A percentile compares a stretch with the other conserved stretches of the same genome.
Evolutionary conservation across 2,329 filamentous ascomycete genomes (phyloP).

Genomic region (Phyllosticta ampelicida): DNA sequence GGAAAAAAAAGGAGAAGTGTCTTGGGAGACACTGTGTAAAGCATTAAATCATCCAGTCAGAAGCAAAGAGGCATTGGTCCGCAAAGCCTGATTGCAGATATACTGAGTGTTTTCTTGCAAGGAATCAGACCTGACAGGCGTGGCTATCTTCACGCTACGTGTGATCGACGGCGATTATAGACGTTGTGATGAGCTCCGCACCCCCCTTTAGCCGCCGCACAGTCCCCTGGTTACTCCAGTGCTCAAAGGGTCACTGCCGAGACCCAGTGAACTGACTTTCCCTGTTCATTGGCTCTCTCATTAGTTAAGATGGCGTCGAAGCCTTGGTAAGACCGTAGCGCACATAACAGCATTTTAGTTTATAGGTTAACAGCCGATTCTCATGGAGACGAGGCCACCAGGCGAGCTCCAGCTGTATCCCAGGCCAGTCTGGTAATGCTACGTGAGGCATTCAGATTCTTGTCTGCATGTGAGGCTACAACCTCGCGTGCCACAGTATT

Average conservation of each 20-base stretch:
- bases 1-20: neutral
- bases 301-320: neutral
- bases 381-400: neutral
- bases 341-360: neutral
- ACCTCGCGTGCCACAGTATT: neutral
- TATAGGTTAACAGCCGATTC: neutral
- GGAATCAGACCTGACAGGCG: neutral
- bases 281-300: neutral
- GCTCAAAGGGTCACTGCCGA: neutral
- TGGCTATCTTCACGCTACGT: neutral
- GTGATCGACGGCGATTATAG: neutral
- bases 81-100: neutral
- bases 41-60: neutral
- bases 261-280: neutral
- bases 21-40: neutral
- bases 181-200: neutral
- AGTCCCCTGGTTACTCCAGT: neutral
- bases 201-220: neutral
- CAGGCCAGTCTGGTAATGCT: neutral
- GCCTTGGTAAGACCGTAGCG: neutral
- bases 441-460: neutral
- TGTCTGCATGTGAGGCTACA: neutral
- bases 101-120: neutral
- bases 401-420: neutral
- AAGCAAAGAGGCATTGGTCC: neutral